Evolutionary conservation across 176 grass and related monocot genomes (phyloP).

Genomic region (Microstegium vimineum): DNA sequence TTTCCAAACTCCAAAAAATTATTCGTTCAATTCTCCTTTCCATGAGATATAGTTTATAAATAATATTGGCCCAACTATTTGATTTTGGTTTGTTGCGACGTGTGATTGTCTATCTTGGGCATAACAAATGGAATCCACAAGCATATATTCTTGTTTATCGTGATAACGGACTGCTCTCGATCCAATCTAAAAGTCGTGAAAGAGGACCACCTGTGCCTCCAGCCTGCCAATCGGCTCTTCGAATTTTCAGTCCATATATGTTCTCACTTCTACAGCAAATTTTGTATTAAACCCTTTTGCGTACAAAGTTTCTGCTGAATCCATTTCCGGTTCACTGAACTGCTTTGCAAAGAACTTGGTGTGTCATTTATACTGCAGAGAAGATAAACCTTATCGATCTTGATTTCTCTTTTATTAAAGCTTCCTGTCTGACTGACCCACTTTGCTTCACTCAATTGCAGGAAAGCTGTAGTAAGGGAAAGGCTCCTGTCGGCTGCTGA

Average conservation of each 20-base stretch:
- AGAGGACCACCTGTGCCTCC: slow-evolving; percentile 53
- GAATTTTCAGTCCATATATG: slow-evolving; percentile 22
- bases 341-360: background rate
- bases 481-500: slow-evolving; percentile 22
- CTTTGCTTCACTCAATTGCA: slow-evolving; percentile 26
- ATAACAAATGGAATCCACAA: slow-evolving; percentile 18
- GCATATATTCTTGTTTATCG: slow-evolving; percentile 47
- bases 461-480: background rate
- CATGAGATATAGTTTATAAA: background rate
- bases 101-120: slow-evolving; percentile 20
- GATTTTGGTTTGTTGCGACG: slow-evolving; percentile 20
- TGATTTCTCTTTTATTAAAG: background rate
- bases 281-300: background rate
- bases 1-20: background rate
- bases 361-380: background rate
- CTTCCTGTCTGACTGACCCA: slow-evolving; percentile 7
- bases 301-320: background rate
- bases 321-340: background rate
- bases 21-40: background rate
- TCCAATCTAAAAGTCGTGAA: slow-evolving; percentile 42
- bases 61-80: slow-evolving; percentile 19
- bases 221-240: slow-evolving; percentile 30
- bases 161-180: slow-evolving; percentile 39
- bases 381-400: background rate
- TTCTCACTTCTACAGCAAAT: slow-evolving; percentile 12